Evolutionary conservation across 805 yeast species (phyloP), one percentile per base, ranked within the genome.

Genomic region (Kazachstania psychrophila): DNA sequence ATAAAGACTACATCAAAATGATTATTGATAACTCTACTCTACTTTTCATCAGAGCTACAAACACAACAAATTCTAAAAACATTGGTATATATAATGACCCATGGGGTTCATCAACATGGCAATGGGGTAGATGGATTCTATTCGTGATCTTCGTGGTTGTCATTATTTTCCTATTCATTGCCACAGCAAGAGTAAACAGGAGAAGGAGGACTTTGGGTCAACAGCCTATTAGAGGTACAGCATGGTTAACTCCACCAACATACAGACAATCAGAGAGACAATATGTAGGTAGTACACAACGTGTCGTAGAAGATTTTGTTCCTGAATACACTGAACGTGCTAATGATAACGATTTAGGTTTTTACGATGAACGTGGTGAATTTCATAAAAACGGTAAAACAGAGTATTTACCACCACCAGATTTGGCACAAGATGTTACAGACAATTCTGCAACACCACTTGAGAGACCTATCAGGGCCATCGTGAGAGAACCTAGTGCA

Each of bases 231-330:
- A 63, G 72, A 41, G 89, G 89, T 8, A 82, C 92, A 1, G 73
- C 82, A 9, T 82, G 94, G 94, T 74, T 86, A 64, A 80, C 92
- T 0, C 95, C 95, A 6, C 94, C 94, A 0, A 67, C 78, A 9
- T 84, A 84, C 51, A 54, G 66, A 32, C 85, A 77, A 46, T 72
- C 86, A 1, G 82, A 81, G 48, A 64, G 62, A 35, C 77, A 73
- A 40, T 70, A 74, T 45, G 63, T 69, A 17, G 48, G 49, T 12
- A 29, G 31, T 7, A 23, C 43, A 8, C 41, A 39, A 16, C 33
- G 34, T 5, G 31, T 39, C 28, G 60, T 65, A 7, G 72, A 70
- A 31, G 69, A 70, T 2, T 75, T 66, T 46, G 84, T 80, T 1
- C 94, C 94, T 0, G 68, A 78, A 2, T 82, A 82, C 45, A 73